These are phyloP conservation scores for Cardamine occulta DNA, from an alignment of 345 rosid species.

Conservation along the genomic window DNA sequence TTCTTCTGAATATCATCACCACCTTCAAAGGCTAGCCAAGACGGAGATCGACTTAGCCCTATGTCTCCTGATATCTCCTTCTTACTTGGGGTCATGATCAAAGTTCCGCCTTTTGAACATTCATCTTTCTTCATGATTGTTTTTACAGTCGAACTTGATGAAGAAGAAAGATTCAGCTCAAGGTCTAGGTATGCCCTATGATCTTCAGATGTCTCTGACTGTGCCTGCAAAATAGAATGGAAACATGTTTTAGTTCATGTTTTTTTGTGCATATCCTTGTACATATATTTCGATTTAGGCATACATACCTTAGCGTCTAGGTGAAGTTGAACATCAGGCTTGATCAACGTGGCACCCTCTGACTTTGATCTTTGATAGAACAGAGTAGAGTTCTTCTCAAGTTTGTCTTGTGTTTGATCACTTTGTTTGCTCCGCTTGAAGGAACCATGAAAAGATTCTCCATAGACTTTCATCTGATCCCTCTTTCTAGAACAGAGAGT, in stretches of 20 bases:
- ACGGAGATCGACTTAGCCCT: slow-evolving; percentile 46
- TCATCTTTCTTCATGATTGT: slow-evolving; percentile 23
- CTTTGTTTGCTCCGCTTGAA: slow-evolving; percentile 34
- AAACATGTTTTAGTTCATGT: slow-evolving; percentile 17
- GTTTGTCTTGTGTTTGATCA: slow-evolving; percentile 28
- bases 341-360: slow-evolving; percentile 2
- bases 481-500: slow-evolving; percentile 31
- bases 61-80: slow-evolving; percentile 25
- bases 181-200: slow-evolving; percentile 61
- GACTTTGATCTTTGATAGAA: slow-evolving; percentile 27
- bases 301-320: slow-evolving; percentile 35
- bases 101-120: slow-evolving; percentile 24
- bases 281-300: not conserved
- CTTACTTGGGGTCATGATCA: slow-evolving; percentile 31
- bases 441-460: slow-evolving; percentile 39
- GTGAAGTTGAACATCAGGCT: slow-evolving; percentile 32
- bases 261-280: slow-evolving; percentile 1
- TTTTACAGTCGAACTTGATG: slow-evolving; percentile 46
- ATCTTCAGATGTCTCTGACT: slow-evolving; percentile 51
- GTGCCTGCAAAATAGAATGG: slow-evolving; percentile 1
- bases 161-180: slow-evolving; percentile 59
- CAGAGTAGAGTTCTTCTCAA: slow-evolving; percentile 36
- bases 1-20: slow-evolving; percentile 46
- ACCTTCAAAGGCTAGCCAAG: slow-evolving; percentile 57
- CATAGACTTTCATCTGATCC: slow-evolving; percentile 22